These are phyloP conservation scores for Coprinellus micaceus DNA, from an alignment of 768 basidiomycete genomes.

Conservation along the genomic window DNA sequence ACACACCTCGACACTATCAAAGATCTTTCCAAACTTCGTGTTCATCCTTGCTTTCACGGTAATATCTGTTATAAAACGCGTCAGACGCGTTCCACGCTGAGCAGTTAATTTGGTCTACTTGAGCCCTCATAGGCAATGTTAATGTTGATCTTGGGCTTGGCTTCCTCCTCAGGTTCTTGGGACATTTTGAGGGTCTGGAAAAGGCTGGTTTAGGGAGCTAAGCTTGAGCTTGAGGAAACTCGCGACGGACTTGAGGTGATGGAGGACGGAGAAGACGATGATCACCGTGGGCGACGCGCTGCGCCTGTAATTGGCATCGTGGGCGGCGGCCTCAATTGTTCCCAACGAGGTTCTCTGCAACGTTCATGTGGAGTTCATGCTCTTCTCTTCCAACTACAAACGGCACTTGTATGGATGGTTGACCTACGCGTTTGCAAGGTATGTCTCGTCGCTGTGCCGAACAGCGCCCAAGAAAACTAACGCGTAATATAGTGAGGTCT, in stretches of 20 bases:
- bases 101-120: slow-evolving; percentile 33
- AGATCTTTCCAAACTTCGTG: slow-evolving; percentile 64
- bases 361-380: background rate
- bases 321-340: background rate
- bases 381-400: slow-evolving; percentile 25
- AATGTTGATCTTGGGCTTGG: slow-evolving; percentile 71
- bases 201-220: background rate
- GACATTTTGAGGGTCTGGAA: slow-evolving; percentile 28
- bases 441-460: background rate
- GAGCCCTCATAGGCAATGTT: slow-evolving; percentile 51
- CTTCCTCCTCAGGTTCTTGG: slow-evolving; percentile 50
- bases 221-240: background rate
- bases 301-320: background rate
- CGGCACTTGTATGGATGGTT: slow-evolving; percentile 70
- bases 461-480: background rate
- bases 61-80: slow-evolving; percentile 39
- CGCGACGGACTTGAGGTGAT: background rate
- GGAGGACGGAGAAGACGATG: background rate
- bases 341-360: background rate
- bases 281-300: background rate
- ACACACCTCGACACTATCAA: slow-evolving; percentile 62
- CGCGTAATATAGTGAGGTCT: slow-evolving; percentile 57
- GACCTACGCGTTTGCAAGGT: slow-evolving; percentile 85
- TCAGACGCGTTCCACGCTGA: background rate
- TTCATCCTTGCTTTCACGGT: slow-evolving; percentile 64